Percentiles rank a stretch among this genome's conserved stretches.
Conservation (phyloP, 345 rosid genomes). For the Excoecaria agallocha region DNA sequence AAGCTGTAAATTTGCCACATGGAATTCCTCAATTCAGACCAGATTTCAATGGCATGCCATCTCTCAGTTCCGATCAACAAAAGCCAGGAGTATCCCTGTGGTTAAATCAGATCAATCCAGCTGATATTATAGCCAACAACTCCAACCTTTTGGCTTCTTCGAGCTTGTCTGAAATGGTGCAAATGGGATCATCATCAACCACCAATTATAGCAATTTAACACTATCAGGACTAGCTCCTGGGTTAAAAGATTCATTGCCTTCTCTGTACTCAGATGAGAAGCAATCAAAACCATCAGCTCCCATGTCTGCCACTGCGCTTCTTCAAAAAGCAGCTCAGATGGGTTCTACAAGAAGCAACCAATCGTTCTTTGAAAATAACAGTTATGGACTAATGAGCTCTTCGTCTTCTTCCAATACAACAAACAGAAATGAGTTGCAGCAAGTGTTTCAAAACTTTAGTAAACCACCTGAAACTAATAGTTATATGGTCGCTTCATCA, state of each 20-base stretch:
- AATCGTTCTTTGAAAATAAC: slow-evolving; percentile 38
- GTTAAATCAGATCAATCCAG: slow-evolving; percentile 26
- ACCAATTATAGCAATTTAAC: slow-evolving; percentile 46
- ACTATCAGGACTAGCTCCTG: slow-evolving; percentile 46
- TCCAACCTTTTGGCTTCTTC: slow-evolving; percentile 17
- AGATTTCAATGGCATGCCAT: slow-evolving; percentile 40
- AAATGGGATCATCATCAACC: slow-evolving; percentile 39
- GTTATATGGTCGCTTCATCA: slow-evolving; percentile 20
- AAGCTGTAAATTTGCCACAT: slow-evolving; percentile 41
- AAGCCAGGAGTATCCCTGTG: slow-evolving; percentile 29
- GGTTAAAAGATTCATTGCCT: slow-evolving; percentile 29
- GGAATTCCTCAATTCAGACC: slow-evolving; percentile 51
- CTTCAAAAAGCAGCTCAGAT: slow-evolving; percentile 94
- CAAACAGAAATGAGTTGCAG: slow-evolving; percentile 30
- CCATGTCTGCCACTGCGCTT: slow-evolving; percentile 91
- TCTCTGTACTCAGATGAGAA: slow-evolving; percentile 41
- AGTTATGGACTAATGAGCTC: slow-evolving; percentile 46
- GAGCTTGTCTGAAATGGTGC: slow-evolving; percentile 57
- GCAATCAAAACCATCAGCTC: slow-evolving; percentile 39
- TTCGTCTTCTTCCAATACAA: slow-evolving; percentile 39
- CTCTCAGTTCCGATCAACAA: slow-evolving; percentile 21
- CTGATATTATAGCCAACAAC: slow-evolving; percentile 7
- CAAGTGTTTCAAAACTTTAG: slow-evolving; percentile 31
- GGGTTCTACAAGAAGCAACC: slow-evolving; percentile 82
- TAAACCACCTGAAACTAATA: slow-evolving; percentile 25